A percentile compares a stretch with the other conserved stretches of the same genome.
Conservation (phyloP, 345 rosid species). For the Citrus glauca region DNA sequence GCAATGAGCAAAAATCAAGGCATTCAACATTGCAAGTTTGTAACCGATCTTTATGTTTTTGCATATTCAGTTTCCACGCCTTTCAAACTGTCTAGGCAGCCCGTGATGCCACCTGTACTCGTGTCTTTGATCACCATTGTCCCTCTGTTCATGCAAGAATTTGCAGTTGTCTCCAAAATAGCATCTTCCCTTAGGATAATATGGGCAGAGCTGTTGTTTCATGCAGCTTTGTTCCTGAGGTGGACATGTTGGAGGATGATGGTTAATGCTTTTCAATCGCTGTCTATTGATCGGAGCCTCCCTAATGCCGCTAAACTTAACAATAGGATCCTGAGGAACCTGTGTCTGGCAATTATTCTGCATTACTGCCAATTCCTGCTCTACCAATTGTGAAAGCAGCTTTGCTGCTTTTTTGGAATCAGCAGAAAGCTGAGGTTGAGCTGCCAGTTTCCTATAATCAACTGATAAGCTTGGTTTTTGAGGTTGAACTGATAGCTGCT, state of each 20-base stretch:
- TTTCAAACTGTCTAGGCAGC: not conserved
- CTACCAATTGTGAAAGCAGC: not conserved
- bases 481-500: not conserved
- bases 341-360: not conserved
- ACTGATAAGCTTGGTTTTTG: not conserved
- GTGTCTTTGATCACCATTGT: not conserved
- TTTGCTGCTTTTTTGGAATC: not conserved
- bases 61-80: not conserved
- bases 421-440: not conserved
- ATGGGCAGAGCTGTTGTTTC: constrained; percentile 28
- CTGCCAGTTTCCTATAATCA: not conserved
- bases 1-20: not conserved
- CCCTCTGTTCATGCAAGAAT: constrained; percentile 33
- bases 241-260: not conserved
- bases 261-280: constrained; percentile 22
- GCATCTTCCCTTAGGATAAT: constrained; percentile 47
- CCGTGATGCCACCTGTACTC: not conserved
- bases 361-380: not conserved
- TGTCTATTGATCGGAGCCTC: constrained; percentile 8
- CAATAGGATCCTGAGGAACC: not conserved
- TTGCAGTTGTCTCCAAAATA: constrained; percentile 43
- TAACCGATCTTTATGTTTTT: not conserved
- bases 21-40: not conserved
- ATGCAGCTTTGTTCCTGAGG: constrained; percentile 18
- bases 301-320: not conserved